A percentile compares a stretch with the other conserved stretches of the same genome.
These are phyloP conservation scores for Murraya koenigii DNA, from an alignment of 345 rosid genomes.

Conservation along the genomic window DNA sequence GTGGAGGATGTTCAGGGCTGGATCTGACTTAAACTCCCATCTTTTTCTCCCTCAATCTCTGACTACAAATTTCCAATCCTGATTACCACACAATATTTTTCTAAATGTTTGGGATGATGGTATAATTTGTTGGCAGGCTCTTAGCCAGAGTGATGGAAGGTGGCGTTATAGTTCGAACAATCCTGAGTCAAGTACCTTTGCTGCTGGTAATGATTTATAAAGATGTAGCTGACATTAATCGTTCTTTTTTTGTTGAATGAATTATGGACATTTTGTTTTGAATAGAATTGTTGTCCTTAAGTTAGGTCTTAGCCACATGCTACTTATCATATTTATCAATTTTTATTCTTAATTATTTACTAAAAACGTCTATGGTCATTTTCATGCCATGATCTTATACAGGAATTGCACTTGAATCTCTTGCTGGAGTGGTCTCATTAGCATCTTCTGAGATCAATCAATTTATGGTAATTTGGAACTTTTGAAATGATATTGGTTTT, in stretches of 20 bases:
- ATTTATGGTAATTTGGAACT: constrained; percentile 60
- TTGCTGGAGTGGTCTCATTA: constrained; percentile 80
- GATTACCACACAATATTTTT: neutral
- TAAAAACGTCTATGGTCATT: neutral
- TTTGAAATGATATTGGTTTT: constrained; percentile 2
- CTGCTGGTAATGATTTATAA: constrained; percentile 64
- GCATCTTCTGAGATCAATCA: constrained; percentile 74
- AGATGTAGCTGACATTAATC: neutral
- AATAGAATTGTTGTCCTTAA: neutral
- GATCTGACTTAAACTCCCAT: neutral
- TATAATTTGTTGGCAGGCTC: constrained; percentile 51
- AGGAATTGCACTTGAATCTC: constrained; percentile 90
- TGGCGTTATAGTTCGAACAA: constrained; percentile 82
- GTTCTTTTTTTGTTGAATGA: neutral
- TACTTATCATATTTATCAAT: neutral
- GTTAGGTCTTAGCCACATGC: neutral
- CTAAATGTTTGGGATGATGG: constrained; percentile 17
- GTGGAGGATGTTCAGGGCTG: neutral
- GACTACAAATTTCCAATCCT: neutral
- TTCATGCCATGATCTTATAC: constrained; percentile 19
- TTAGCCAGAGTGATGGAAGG: constrained; percentile 94
- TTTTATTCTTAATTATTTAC: neutral
- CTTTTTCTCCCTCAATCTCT: neutral
- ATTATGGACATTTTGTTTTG: neutral
- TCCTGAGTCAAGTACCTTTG: constrained; percentile 80